Conservation (phyloP, 2,329 filamentous ascomycete genomes). For the Emmonsiellopsis sp. region DNA sequence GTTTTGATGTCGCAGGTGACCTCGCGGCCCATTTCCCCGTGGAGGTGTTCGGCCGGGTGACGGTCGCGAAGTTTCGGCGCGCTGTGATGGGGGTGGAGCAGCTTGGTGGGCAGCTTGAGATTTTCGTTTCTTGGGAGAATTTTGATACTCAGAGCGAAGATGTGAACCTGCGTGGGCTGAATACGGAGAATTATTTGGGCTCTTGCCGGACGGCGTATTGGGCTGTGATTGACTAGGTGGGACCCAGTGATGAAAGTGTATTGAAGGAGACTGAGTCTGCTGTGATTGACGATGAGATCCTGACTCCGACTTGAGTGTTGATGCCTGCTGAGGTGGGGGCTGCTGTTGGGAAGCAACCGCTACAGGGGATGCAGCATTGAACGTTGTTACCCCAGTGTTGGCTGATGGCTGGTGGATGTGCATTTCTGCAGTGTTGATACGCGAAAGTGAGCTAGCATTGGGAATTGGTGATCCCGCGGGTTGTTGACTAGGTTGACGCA, state of each 20-base stretch:
- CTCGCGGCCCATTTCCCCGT: slow-evolving; percentile 43
- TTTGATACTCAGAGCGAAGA: slow-evolving; percentile 52
- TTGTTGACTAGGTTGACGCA: slow-evolving; percentile 13
- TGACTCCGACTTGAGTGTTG: slow-evolving; percentile 39
- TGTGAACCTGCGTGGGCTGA: slow-evolving; percentile 37
- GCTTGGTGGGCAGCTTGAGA: slow-evolving; percentile 46
- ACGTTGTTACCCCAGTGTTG: background rate
- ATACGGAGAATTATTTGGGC: slow-evolving; percentile 42
- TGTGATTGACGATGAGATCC: slow-evolving; percentile 31
- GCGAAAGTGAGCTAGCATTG: slow-evolving; percentile 11
- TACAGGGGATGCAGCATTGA: background rate
- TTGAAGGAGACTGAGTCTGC: slow-evolving; percentile 58
- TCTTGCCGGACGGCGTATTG: slow-evolving; percentile 64
- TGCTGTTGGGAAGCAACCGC: slow-evolving; percentile 25
- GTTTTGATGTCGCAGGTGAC: slow-evolving; percentile 56
- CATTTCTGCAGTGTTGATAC: slow-evolving; percentile 34
- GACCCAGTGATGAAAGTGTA: slow-evolving; percentile 91
- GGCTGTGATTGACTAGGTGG: slow-evolving; percentile 64
- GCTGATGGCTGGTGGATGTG: slow-evolving; percentile 28
- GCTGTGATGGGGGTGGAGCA: slow-evolving; percentile 41
- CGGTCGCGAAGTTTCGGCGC: slow-evolving; percentile 37
- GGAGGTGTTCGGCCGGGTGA: slow-evolving; percentile 45
- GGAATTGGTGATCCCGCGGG: slow-evolving; percentile 14
- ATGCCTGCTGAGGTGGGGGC: slow-evolving; percentile 41
- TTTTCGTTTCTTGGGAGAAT: slow-evolving; percentile 80